Percentiles rank a stretch among this genome's conserved stretches.
Conservation (phyloP, 805 yeast species). For the Metschnikowia peoriensis region DNA sequence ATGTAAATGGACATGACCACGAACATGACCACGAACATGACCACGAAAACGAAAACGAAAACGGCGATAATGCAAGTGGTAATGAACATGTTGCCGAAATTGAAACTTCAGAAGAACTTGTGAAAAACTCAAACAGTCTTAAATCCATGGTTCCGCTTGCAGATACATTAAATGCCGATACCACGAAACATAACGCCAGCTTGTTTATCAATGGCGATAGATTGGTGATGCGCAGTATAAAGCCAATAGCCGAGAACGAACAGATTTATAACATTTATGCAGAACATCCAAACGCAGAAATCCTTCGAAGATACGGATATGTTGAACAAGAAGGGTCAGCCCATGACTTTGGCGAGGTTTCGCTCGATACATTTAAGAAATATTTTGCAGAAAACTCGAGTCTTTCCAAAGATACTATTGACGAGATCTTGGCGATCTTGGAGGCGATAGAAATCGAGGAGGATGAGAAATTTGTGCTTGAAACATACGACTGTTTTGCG, state of each 20-base stretch:
- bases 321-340: conserved; percentile 73
- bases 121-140: conserved; percentile 35
- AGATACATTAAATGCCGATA: conserved; percentile 86
- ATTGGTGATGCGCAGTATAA: conserved; percentile 71
- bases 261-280: conserved; percentile 90
- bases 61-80: neutral
- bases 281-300: conserved; percentile 87
- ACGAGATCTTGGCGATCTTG: conserved; percentile 32
- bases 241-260: conserved; percentile 56
- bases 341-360: conserved; percentile 79
- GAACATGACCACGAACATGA: neutral
- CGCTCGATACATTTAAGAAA: conserved; percentile 40
- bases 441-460: conserved; percentile 36
- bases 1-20: neutral
- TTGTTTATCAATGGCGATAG: conserved; percentile 48
- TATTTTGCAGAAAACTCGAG: conserved; percentile 28
- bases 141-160: conserved; percentile 95
- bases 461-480: conserved; percentile 43
- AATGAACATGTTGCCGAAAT: neutral
- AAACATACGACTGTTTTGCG: conserved; percentile 60
- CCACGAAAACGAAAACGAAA: neutral
- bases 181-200: conserved; percentile 71
- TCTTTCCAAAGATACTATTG: conserved; percentile 28
- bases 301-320: conserved; percentile 87
- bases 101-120: conserved; percentile 3